Conservation (phyloP, 495 filamentous ascomycete species). For the Acidomyces sp. region DNA sequence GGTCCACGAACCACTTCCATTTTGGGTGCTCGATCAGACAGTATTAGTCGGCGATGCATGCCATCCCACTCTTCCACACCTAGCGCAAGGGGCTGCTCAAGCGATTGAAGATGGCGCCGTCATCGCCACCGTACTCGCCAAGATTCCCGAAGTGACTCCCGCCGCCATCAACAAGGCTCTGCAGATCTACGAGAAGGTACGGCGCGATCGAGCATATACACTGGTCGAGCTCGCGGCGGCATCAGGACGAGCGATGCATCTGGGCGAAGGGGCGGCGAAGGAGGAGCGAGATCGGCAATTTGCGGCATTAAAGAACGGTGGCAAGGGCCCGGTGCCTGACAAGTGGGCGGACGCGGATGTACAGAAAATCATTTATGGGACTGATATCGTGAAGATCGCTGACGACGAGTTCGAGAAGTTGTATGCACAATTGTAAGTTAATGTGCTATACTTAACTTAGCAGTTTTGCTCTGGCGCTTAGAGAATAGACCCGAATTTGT, state of each 20-base stretch:
- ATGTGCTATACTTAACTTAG: no score
- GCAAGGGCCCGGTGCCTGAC: constrained; percentile 51
- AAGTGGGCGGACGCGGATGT: constrained; percentile 74
- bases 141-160: constrained; percentile 39
- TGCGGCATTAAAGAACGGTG: constrained; percentile 43
- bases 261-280: constrained; percentile 62
- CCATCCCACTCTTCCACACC: constrained; percentile 65
- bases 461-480: no score
- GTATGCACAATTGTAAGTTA: constrained; percentile 1
- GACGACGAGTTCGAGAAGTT: constrained; percentile 48
- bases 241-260: constrained; percentile 53
- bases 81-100: constrained; percentile 73
- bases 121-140: constrained; percentile 49
- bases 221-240: constrained; percentile 60
- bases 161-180: constrained; percentile 51
- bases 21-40: constrained; percentile 53
- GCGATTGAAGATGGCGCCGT: constrained; percentile 71
- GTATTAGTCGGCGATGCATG: constrained; percentile 69
- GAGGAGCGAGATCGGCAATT: constrained; percentile 65
- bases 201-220: constrained; percentile 55
- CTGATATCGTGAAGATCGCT: constrained; percentile 51
- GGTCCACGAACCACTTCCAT: constrained; percentile 53
- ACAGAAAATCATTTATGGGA: constrained; percentile 62
- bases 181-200: constrained; percentile 55
- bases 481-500: no score